phyloP scores from a whole-genome alignment of 352 stramenopile species.

The Pythium grandisporangium region DNA sequence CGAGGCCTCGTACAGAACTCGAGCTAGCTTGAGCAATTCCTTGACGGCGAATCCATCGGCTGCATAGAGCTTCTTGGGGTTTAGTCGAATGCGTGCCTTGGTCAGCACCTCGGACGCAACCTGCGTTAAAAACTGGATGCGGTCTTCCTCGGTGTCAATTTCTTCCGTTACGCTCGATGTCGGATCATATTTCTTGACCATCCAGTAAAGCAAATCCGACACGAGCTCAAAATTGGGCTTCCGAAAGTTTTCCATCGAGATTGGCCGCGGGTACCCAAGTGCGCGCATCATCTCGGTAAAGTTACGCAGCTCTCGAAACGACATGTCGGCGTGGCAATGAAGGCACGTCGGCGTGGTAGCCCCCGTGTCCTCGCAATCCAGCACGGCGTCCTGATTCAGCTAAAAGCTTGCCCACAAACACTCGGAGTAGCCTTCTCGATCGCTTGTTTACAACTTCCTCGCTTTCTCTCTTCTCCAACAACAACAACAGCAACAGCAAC shows the following conservation, averaged over 20 bases:
- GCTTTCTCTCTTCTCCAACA: too few relatives aligned
- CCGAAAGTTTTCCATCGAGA: conserved; percentile 93
- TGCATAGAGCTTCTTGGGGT: conserved; percentile 94
- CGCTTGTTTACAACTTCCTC: too few relatives aligned
- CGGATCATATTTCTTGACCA: conserved; percentile 91
- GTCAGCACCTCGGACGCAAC: conserved; percentile 70
- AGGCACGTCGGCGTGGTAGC: too few relatives aligned
- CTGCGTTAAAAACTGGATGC: conserved; percentile 91
- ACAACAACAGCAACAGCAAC: too few relatives aligned
- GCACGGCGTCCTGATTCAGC: too few relatives aligned
- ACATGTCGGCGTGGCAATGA: conserved; percentile 47
- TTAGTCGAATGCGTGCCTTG: conserved; percentile 90
- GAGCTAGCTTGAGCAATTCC: conserved; percentile 93
- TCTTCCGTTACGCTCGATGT: conserved; percentile 83
- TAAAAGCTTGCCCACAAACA: too few relatives aligned
- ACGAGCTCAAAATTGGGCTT: conserved; percentile 96
- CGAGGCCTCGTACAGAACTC: conserved; percentile 87
- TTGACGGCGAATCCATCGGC: conserved; percentile 92
- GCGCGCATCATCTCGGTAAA: conserved; percentile 95
- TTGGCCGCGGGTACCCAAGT: conserved; percentile 87
- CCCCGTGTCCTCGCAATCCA: too few relatives aligned
- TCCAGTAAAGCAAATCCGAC: conserved; percentile 94
- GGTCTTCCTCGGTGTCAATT: conserved; percentile 93
- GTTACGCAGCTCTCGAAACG: conserved; percentile 84
- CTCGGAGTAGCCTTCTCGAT: too few relatives aligned